Evolutionary conservation across 768 basidiomycete species (phyloP), one percentile per base, ranked within the genome.

Genomic region (Pulveroboletus sp.): DNA sequence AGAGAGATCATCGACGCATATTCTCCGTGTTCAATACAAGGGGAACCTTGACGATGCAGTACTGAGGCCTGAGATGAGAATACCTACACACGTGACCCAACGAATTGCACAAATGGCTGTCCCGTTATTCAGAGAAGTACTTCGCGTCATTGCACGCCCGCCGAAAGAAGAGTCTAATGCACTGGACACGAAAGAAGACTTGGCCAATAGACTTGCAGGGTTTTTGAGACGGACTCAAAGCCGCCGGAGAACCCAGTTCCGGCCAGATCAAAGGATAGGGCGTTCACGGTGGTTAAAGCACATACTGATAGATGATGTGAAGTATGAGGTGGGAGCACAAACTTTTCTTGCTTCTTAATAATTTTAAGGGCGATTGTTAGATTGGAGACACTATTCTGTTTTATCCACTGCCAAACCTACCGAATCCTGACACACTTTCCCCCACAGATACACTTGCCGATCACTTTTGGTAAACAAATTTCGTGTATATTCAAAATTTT

Each of bases 371-470:
- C 17, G n/a, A 11, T 31, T 6, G 40, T 8, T 49, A 90, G 87
- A 59, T 79, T 33, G 86, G 85, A 1, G 86, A 90, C 51, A 75
- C 78, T 31, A 70, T 87, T 2, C 47, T 88, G 5, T 67, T 83
- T 16, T 76, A 75, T 16, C 69, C 69, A 4, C 75, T 72, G 6
- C 14, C 62, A 2, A 65, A 66, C 6, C 56, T 77, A 5, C 75
- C 75, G 13, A 52, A 67, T 34, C 59, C 64, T 0, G 50, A 67
- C 1, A 66, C 75, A 16, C 59, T 76, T 3, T 71, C 72, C 3
- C 31, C 50, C 3, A 60, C 69, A 16, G 74, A 72, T 16, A 73
- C 66, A 4, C 65, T 87, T 3, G 71, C 75, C 0, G 70, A 81
- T 45, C 83, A 78, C 56, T 89, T 87, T 58, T 90, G 87, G 87